Conservation (phyloP, 2,329 filamentous ascomycete species). For the Cordyceps militaris region DNA sequence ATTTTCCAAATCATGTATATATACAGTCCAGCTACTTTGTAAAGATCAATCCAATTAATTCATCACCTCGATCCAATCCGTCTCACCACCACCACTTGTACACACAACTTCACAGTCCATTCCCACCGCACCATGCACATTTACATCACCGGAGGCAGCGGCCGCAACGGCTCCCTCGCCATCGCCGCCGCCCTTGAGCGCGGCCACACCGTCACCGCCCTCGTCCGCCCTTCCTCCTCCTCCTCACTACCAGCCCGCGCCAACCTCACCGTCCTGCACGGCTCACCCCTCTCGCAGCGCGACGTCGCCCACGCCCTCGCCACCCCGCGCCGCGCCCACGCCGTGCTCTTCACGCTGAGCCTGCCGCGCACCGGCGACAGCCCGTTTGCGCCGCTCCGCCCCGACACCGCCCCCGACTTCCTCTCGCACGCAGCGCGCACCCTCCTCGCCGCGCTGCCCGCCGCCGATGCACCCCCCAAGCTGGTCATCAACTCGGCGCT, state of each 20-base stretch:
- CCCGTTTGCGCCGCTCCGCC: constrained; percentile 35
- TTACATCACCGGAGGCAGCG: constrained; percentile 40
- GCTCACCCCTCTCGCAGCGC: constrained; percentile 28
- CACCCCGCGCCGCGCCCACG: constrained; percentile 21
- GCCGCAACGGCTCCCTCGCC: constrained; percentile 39
- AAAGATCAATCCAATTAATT: not conserved
- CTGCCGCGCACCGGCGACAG: constrained; percentile 38
- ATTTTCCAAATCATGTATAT: not conserved
- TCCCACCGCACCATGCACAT: constrained; percentile 29
- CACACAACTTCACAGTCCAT: not conserved
- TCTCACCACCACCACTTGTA: not conserved
- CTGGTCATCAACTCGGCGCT: constrained; percentile 44
- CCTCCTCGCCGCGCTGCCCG: constrained; percentile 30
- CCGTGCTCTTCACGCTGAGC: constrained; percentile 43
- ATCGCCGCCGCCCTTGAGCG: constrained; percentile 32
- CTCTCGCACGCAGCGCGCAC: constrained; percentile 37
- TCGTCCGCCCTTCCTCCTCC: constrained; percentile 35
- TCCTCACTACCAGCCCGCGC: constrained; percentile 22
- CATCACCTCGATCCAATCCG: not conserved
- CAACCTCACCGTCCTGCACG: constrained; percentile 32
- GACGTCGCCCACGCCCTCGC: constrained; percentile 32
- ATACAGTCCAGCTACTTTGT: not conserved
- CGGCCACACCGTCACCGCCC: constrained; percentile 37
- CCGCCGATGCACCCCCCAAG: constrained; percentile 24
- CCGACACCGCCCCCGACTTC: constrained; percentile 36